These are phyloP conservation scores for Salix dunnii DNA, from an alignment of 345 rosid species.

Conservation along the genomic window DNA sequence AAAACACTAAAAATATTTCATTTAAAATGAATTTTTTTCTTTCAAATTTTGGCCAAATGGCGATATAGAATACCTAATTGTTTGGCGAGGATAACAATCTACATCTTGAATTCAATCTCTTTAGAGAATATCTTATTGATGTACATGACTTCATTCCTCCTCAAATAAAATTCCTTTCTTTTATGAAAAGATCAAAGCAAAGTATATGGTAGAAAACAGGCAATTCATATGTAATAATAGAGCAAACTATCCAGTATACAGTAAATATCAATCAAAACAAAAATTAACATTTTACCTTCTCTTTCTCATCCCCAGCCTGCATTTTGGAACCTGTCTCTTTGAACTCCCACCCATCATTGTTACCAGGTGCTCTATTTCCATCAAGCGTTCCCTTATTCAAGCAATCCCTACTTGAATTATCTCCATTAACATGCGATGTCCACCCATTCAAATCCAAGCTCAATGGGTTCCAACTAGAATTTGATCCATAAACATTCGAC, in stretches of 20 bases:
- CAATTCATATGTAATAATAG: not conserved
- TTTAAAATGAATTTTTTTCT: no score
- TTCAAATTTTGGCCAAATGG: no score
- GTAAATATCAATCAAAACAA: not conserved
- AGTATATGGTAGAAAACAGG: not conserved
- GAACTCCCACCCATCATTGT: slow-evolving; percentile 47
- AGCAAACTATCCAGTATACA: not conserved
- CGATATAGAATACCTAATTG: no score
- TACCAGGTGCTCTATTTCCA: slow-evolving; percentile 22
- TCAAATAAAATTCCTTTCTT: not conserved
- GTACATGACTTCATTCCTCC: not conserved
- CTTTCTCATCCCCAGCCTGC: slow-evolving; percentile 1
- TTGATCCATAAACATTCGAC: slow-evolving; percentile 14
- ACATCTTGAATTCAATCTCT: not conserved
- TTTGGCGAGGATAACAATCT: not conserved
- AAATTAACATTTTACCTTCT: not conserved
- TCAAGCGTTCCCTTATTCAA: slow-evolving; percentile 15
- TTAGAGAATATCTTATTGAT: not conserved
- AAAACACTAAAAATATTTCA: no score
- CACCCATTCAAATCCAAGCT: slow-evolving; percentile 24
- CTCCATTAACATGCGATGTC: slow-evolving; percentile 19
- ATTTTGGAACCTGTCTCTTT: slow-evolving; percentile 31
- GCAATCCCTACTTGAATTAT: slow-evolving; percentile 15
- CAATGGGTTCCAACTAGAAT: slow-evolving; percentile 36
- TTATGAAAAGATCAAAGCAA: not conserved